Evolutionary conservation across 2,329 filamentous ascomycete species (phyloP).

Genomic region (Penicillium sp.): DNA sequence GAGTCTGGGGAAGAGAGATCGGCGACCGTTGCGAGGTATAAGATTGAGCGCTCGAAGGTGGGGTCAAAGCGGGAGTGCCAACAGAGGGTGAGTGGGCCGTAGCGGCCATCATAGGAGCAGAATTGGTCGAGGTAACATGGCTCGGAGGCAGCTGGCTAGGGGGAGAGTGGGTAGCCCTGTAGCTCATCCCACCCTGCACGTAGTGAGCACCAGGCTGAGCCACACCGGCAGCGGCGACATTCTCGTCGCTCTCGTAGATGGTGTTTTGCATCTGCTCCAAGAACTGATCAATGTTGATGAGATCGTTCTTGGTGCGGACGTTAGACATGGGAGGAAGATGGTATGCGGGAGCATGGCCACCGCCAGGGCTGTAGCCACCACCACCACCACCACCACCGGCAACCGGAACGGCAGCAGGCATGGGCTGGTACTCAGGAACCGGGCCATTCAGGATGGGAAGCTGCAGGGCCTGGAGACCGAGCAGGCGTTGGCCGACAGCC

Average conservation of each 20-base stretch:
- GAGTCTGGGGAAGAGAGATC: conserved; percentile 58
- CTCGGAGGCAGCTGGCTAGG: conserved; percentile 50
- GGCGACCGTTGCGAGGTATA: conserved; percentile 69
- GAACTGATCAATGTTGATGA: conserved; percentile 92
- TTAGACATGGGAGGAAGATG: conserved; percentile 86
- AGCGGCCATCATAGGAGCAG: conserved; percentile 48
- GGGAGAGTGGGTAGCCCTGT: conserved; percentile 66
- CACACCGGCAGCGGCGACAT: conserved; percentile 78
- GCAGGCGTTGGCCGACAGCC: conserved; percentile 86
- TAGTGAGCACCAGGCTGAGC: conserved; percentile 76
- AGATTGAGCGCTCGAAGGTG: conserved; percentile 66
- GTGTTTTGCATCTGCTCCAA: conserved; percentile 95
- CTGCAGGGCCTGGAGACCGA: conserved; percentile 75
- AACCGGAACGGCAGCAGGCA: conserved; percentile 62
- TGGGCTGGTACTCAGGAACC: conserved; percentile 60
- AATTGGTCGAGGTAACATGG: conserved; percentile 49
- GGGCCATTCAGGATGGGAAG: conserved; percentile 65
- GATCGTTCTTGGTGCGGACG: conserved; percentile 88
- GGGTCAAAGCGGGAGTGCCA: conserved; percentile 67
- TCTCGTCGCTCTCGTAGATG: conserved; percentile 89
- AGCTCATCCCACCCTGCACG: conserved; percentile 58
- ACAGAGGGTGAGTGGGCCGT: conserved; percentile 54
- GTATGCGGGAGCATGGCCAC: conserved; percentile 76
- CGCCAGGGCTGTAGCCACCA: conserved; percentile 60
- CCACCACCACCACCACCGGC: conserved; percentile 58